Base-by-base conservation (phyloP, 768 basidiomycete genomes). In the Pholiota conissans region DNA sequence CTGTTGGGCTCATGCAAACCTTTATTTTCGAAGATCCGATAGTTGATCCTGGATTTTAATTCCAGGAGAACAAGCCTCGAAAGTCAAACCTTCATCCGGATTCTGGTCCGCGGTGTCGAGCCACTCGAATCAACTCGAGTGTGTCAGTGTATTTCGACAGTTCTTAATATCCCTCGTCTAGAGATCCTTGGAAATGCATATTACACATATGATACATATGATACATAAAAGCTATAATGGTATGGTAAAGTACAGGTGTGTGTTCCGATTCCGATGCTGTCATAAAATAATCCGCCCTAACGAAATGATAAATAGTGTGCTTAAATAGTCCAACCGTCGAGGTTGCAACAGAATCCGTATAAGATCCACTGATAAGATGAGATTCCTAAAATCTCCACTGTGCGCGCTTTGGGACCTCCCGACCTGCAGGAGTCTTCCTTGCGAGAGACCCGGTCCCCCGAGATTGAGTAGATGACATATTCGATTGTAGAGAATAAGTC, bases 161-260 rank as follows among this genome's bases (percentile, higher is more conserved):
- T n/a, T n/a, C 30, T 32, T 32, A 32, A 32, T 13, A 32, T 49
- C 18, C 48, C 48, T 18, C 35, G 20, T n/a, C 18, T 35, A 52
- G 37, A 52, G 24, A 35, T 5, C 49, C 32, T 20, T 39, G 26
- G 35, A 40, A n/a, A 7, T 40, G 32, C 34, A 45, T 39, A 40
- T 18, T 27, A 32, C 29, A 54, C 50, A 45, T 58, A 62, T 29
- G 24, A 16, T 27, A 32, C 29, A 46, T 42, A 32, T 13, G 28
- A 39, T 45, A 54, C 50, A 45, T 58, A 62, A 56, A 60, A 60
- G 20, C 39, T 28, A 61, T 53, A 56, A 50, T 61, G 35, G 50
- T 52, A 52, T 52, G 42, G 30, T 54, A 56, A 39, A 59, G 49
- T 64, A 64, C 63, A 64, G 61, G 61, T 64, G 58, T 59, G 63